Evolutionary conservation across 202 grass and related monocot species (phyloP), one percentile per base, ranked within the genome.

Genomic region (Elaeis oleifera): DNA sequence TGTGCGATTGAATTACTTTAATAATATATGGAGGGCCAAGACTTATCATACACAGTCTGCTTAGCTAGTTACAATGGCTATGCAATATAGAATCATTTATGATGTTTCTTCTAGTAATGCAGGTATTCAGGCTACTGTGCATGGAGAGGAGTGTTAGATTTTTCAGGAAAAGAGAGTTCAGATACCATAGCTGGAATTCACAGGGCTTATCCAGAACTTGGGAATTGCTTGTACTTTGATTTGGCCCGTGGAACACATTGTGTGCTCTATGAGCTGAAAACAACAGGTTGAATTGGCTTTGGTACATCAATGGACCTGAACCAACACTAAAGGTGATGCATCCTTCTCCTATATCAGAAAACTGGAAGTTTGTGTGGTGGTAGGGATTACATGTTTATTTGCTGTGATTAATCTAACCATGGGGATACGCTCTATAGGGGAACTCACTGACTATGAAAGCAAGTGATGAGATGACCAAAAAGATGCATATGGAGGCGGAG

Each of bases 141-240:
- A 61, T 97, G 94, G 94, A 79, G 88, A 56, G 94, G 84, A 16
- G 68, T 97, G 27, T 83, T 86, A 44, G 77, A 97, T 74, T 97
- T 89, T 76, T 62, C 77, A 20, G 79, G 75, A 13, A 91, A 89
- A 60, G 79, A 92, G 72, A 68, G 62, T 57, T 89, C 74, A 1
- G 72, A 78, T 48, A 63, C 72, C 48, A 50, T 97, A 50, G 6
- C 67, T 17, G 63, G 77, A 55, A 74, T 92, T 29, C 75, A 79
- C 6, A 76, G 61, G 60, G 74, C 74, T 53, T 97, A 92, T 64
- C 79, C 82, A 21, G 80, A 97, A 55, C 75, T 97, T 51, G 88
- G 82, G 4, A 75, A 49, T 54, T 97, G 85, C 65, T 71, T 92
- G 50, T 97, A 97, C 79, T 97, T 97, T 77, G 87, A 97, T 54